Base-by-base conservation (phyloP, 257 asterid species). In the Coffea eugenioides region DNA sequence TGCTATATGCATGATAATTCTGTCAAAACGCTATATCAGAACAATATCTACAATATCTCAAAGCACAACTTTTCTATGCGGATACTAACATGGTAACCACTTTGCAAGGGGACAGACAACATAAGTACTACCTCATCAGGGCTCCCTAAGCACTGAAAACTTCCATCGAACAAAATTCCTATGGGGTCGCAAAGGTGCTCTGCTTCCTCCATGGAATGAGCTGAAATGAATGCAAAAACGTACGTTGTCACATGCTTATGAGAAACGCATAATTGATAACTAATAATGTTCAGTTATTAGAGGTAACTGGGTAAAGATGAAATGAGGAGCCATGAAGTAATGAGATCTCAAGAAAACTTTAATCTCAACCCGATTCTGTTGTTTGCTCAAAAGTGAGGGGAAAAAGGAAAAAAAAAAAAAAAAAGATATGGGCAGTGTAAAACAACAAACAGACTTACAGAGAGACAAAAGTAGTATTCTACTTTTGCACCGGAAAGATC, bases 141-240 rank as follows among this genome's bases (percentile, higher is more conserved):
- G 76, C 87, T 92, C 74, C 99, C 99, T 76, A 95, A 71, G 80
- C 99, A 95, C 84, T 95, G 97, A 88, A 95, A 85, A 87, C 89
- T 87, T 64, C 99, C 99, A 65, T 95, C 97, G n/a, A 93, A 97
- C 56, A 93, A 89, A 74, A 96, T 92, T 78, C 99, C 98, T 67
- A 93, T 91, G 65, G 97, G 94, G 73, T 96, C 97, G 34, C 99
- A 96, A 72, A 96, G 84, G 75, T 90, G 92, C 82, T 96, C 99
- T 0, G 99, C 99, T 87, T 96, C 99, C 90, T 94, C 98, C 99
- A 96, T 93, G 46, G 99, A 96, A 90, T 96, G 98, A 5, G 99
- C 99, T 96, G 92, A 80, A 48, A 70, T 73, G 14, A 59, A 25
- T 4, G 6, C 23, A 15, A 69, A 3, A 6, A 31, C 43, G 31